phyloP scores from a whole-genome alignment of 1,284 basidiomycete species.

The Cutaneotrichosporon curvatum region DNA sequence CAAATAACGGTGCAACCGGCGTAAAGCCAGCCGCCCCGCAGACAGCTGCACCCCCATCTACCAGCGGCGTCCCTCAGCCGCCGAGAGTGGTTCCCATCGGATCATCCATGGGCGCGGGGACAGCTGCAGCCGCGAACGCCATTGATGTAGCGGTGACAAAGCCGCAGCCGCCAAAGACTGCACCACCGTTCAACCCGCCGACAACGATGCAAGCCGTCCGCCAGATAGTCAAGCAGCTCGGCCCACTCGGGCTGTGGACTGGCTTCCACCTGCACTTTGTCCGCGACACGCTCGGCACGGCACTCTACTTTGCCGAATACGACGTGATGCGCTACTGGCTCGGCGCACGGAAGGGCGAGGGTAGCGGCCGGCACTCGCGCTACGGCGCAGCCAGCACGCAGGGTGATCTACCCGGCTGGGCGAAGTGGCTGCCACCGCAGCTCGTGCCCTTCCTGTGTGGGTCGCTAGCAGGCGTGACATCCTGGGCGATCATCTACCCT shows the following conservation, averaged over 20 bases:
- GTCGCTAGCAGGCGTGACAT: slow-evolving; percentile 43
- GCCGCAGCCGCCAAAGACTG: neutral
- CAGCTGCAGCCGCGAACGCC: neutral
- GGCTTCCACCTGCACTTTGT: slow-evolving; percentile 41
- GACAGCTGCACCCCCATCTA: too few relatives aligned
- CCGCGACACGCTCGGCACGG: slow-evolving; percentile 44
- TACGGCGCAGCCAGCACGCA: slow-evolving; percentile 16
- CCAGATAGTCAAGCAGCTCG: slow-evolving; percentile 30
- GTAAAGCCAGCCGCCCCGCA: too few relatives aligned
- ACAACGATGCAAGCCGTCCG: slow-evolving; percentile 40
- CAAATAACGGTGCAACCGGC: too few relatives aligned
- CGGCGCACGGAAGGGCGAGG: slow-evolving; percentile 13
- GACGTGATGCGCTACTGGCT: slow-evolving; percentile 44
- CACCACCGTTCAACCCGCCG: slow-evolving; percentile 25
- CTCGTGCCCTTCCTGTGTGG: slow-evolving; percentile 45
- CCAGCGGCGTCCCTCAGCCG: neutral
- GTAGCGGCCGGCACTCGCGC: neutral
- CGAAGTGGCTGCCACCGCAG: slow-evolving; percentile 35
- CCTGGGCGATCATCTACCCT: slow-evolving; percentile 46
- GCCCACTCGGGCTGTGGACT: slow-evolving; percentile 36
- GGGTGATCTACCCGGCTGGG: slow-evolving; percentile 42
- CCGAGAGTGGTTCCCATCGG: slow-evolving; percentile 10
- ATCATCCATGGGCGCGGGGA: neutral
- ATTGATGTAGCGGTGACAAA: neutral
- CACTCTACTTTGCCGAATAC: slow-evolving; percentile 46